Evolutionary conservation across 139 green algal genomes (phyloP), one percentile per base, ranked within the genome.

Genomic region (Klebsormidium nitens): DNA sequence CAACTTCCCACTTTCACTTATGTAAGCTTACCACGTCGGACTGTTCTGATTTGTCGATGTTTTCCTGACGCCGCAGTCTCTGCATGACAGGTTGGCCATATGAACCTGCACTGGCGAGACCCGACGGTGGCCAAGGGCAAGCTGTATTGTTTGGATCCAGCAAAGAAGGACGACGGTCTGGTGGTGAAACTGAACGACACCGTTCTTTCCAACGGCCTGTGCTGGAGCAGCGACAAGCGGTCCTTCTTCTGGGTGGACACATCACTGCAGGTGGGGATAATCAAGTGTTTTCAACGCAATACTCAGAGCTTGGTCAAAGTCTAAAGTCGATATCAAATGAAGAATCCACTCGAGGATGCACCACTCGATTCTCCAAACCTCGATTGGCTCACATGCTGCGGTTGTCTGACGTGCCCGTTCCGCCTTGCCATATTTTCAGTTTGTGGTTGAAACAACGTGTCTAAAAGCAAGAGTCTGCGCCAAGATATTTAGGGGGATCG

Each of bases 181-280:
- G 6, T 36, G 31, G 55, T n/a, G 56, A 5, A 42, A 36, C 31
- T 72, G 55, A n/a, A 5, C 66, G 52, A 31, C 1, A 72, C 63
- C 5, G 34, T 34, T 26, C 64, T 77, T 35, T 36, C 70, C 49
- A 77, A 77, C 59, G 70, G 70, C 39, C 39, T 77, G 1, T 61
- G 62, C 11, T 77, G 70, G 70, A 75, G 62, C 26, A 36, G 17
- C 2, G 61, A 63, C 4, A 40, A 35, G 3, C 5, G 46, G 1
- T 32, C 35, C 37, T 63, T 77, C 17, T 77, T 75, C 60, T 77
- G 50, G 34, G 65, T 77, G 17, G 70, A 77, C 70, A 66, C 70
- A 14, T 66, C 44, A 49, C 42, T 49, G 8, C n/a, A n/a, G n/a
- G n/a, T n/a, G n/a, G n/a, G n/a, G n/a, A n/a, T n/a, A n/a, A n/a